These are phyloP conservation scores for Microthlaspi erraticum DNA, from an alignment of 345 rosid species.

Conservation along the genomic window DNA sequence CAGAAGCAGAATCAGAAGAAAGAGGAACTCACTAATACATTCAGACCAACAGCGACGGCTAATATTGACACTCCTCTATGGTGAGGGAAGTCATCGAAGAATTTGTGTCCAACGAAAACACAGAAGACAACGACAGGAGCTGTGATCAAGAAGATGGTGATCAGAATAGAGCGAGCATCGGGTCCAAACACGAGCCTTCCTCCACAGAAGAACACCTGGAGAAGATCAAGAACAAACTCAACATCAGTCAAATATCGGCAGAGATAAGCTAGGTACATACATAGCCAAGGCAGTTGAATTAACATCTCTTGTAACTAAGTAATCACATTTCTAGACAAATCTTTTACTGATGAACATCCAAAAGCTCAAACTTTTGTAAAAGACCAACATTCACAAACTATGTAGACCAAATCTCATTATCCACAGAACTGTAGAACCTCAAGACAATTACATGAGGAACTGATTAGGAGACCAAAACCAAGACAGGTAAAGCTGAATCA, in stretches of 20 bases:
- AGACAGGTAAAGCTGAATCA: neutral
- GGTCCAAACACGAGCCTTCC: slow-evolving; percentile 99
- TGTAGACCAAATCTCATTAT: neutral
- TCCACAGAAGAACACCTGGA: slow-evolving; percentile 70
- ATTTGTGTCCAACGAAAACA: slow-evolving; percentile 71
- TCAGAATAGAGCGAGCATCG: slow-evolving; percentile 70
- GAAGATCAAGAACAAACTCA: neutral
- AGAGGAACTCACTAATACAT: slow-evolving; percentile 61
- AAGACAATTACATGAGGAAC: neutral
- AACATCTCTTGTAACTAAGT: slow-evolving; percentile 15
- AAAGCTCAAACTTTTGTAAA: neutral
- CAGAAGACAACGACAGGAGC: slow-evolving; percentile 80
- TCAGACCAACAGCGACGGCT: slow-evolving; percentile 56
- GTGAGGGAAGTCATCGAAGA: slow-evolving; percentile 71
- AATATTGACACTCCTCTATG: slow-evolving; percentile 68
- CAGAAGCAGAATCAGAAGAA: slow-evolving; percentile 6
- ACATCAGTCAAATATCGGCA: neutral
- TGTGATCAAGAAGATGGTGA: slow-evolving; percentile 69
- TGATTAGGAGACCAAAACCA: slow-evolving; percentile 16
- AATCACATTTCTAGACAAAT: neutral
- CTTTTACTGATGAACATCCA: neutral
- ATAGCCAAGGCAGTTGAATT: neutral
- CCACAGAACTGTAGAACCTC: neutral
- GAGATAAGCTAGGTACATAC: neutral
- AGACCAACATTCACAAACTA: neutral